Evolutionary conservation across 2,329 filamentous ascomycete species (phyloP), one percentile per base, ranked within the genome.

Genomic region (Penicillium sp.): DNA sequence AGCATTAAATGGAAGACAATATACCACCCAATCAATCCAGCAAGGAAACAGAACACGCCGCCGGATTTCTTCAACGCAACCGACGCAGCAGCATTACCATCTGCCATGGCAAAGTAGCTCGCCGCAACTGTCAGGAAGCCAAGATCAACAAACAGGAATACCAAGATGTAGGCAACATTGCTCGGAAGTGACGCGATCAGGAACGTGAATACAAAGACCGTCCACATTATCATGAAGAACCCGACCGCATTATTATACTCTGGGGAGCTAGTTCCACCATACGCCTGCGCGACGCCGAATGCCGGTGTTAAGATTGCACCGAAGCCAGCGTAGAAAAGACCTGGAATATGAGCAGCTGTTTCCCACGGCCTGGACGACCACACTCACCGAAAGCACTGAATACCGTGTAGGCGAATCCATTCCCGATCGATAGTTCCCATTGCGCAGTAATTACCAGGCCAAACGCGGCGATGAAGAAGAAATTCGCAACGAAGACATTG

Each of bases 371-470:
- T 3, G 2, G 11, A 11, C 9, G 9, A 13, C 4, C 14, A 11
- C 34, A 55, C 67, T 44, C 56, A 77, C 81, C 80, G 55, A 84
- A 84, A 6, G 81, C 81, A 55, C 77, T 79, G 34, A 83, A 75
- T 0, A 82, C 79, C 0, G 80, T 83, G 52, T 84, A 84, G 0
- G 75, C 75, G 52, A 82, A 82, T 0, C 76, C 78, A 49, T 84
- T 83, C 0, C 81, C 81, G 10, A 77, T 68, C 0, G 79, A 75
- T 0, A 84, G 64, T 61, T 83, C 81, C 81, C 81, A 84, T 59
- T 84, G 81, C 5, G 82, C 82, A 0, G 80, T 79, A 1, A 85
- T 70, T 0, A 84, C 71, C 56, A 85, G 74, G 0, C 81, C 81
- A 47, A 84, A 75, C 0, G 77, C 80, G 3, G 75, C 74, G 3